A percentile compares a stretch with the other conserved stretches of the same genome.
Conservation (phyloP, 2,329 filamentous ascomycete genomes). For the Penicillium sp. region DNA sequence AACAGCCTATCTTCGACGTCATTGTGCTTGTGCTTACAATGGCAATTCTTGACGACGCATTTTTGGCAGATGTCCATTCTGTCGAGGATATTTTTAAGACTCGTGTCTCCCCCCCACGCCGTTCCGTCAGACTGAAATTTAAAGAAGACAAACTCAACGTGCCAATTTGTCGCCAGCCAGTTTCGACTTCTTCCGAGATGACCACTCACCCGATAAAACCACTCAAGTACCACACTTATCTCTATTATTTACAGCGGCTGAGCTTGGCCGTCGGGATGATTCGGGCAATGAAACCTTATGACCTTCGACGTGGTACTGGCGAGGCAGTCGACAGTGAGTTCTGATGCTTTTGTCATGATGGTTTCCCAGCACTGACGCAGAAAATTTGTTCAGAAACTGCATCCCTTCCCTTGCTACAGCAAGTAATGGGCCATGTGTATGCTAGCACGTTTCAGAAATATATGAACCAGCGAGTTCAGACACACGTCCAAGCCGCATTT, state of each 20-base stretch:
- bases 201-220: constrained; percentile 1
- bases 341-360: too few relatives aligned
- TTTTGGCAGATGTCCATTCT: neutral
- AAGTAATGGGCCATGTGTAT: constrained; percentile 7
- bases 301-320: constrained; percentile 3
- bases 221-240: constrained; percentile 4
- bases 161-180: constrained; percentile 3
- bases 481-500: constrained; percentile 6
- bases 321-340: constrained; percentile 3
- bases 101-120: neutral
- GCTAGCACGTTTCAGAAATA: constrained; percentile 9
- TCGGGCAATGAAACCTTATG: constrained; percentile 3
- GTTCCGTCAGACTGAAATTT: neutral
- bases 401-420: constrained; percentile 8
- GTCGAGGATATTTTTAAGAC: constrained; percentile 2
- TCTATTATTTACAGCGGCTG: constrained; percentile 2
- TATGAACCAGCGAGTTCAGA: constrained; percentile 5
- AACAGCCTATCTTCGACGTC: neutral
- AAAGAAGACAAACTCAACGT: constrained; percentile 3
- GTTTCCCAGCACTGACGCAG: too few relatives aligned
- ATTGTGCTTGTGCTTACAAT: constrained; percentile 1
- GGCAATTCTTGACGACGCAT: neutral
- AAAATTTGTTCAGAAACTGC: constrained; percentile 2
- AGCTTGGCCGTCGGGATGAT: constrained; percentile 3
- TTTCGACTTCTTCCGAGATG: neutral